phyloP scores from a whole-genome alignment of 305 asterid species.

The Salvia sclarea region DNA sequence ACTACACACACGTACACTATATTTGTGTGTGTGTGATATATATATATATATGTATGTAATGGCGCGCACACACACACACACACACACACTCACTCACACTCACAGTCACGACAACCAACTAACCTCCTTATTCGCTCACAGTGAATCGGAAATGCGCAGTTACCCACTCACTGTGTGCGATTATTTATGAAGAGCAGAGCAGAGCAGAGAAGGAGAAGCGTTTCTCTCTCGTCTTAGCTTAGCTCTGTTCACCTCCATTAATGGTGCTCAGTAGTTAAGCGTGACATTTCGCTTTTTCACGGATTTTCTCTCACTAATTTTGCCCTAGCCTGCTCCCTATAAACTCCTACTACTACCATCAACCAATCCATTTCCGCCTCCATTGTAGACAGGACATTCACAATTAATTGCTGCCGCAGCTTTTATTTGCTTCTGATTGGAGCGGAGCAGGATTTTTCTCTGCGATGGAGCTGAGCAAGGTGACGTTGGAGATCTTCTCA shows the following conservation, averaged over 20 bases:
- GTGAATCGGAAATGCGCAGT: constrained; percentile 27
- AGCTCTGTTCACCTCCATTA: constrained; percentile 46
- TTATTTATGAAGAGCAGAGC: background rate
- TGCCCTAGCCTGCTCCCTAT: constrained; percentile 8
- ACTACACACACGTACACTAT: background rate
- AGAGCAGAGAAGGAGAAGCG: constrained; percentile 8
- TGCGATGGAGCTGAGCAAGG: constrained; percentile 64
- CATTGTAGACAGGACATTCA: background rate
- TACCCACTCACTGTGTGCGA: constrained; percentile 28
- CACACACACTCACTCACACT: background rate
- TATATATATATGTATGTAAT: background rate
- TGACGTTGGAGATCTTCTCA: constrained; percentile 74
- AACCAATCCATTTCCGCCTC: constrained; percentile 20
- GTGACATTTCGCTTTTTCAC: constrained; percentile 58
- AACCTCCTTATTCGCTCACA: constrained; percentile 4
- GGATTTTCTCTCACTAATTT: constrained; percentile 38
- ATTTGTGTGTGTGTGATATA: background rate
- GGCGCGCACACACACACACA: too few relatives aligned
- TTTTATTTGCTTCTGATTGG: background rate
- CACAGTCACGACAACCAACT: background rate
- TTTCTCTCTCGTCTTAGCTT: background rate
- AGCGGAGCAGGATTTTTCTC: background rate
- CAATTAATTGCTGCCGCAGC: background rate
- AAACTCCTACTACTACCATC: background rate
- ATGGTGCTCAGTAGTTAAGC: constrained; percentile 48